Evolutionary conservation across 2,329 filamentous ascomycete species (phyloP).

Genomic region (Amesomyces nigricolor): DNA sequence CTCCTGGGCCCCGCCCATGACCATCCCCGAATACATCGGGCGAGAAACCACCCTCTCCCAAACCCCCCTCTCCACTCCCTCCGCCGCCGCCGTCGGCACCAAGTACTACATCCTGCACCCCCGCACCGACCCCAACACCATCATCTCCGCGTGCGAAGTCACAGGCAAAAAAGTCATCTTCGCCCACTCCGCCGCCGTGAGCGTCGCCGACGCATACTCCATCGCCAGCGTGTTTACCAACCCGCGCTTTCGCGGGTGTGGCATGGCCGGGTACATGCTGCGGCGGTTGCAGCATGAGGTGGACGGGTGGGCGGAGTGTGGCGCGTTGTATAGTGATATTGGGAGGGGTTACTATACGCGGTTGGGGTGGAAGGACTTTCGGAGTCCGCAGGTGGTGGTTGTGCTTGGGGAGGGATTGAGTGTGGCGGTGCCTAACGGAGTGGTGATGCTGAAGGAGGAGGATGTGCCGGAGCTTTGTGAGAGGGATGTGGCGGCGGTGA

Average conservation of each 20-base stretch:
- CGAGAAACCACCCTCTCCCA: slow-evolving; percentile 28
- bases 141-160: slow-evolving; percentile 34
- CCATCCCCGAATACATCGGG: slow-evolving; percentile 28
- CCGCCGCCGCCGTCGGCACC: slow-evolving; percentile 25
- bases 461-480: slow-evolving; percentile 26
- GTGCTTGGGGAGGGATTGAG: slow-evolving; percentile 18
- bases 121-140: slow-evolving; percentile 24
- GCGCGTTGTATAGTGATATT: slow-evolving; percentile 33
- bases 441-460: slow-evolving; percentile 22
- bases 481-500: slow-evolving; percentile 26
- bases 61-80: slow-evolving; percentile 25
- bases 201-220: slow-evolving; percentile 24
- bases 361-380: slow-evolving; percentile 33
- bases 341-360: slow-evolving; percentile 28
- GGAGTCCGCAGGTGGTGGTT: slow-evolving; percentile 31
- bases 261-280: slow-evolving; percentile 34
- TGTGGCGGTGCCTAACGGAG: not conserved
- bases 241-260: slow-evolving; percentile 29
- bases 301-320: slow-evolving; percentile 29
- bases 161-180: slow-evolving; percentile 26
- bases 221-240: slow-evolving; percentile 36
- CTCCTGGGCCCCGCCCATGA: slow-evolving; percentile 30
- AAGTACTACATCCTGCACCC: slow-evolving; percentile 31
- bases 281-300: slow-evolving; percentile 29
- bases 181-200: not conserved